Conservation (phyloP, 306 rosid genomes). For the Aeschynomene evenia region DNA sequence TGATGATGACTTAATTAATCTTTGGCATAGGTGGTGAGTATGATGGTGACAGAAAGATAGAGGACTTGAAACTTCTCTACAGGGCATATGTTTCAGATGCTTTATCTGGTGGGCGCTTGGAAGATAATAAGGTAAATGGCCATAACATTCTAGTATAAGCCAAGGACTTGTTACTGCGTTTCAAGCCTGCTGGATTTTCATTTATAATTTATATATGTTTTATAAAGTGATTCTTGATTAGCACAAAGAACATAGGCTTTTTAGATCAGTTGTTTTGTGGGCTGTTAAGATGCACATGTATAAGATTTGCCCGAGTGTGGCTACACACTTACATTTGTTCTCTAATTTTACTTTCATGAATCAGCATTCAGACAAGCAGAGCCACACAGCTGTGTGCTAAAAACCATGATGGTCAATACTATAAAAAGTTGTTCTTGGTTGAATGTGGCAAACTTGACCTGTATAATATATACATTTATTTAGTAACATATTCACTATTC, state of each 20-base stretch:
- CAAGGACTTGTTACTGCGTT: slow-evolving; percentile 12
- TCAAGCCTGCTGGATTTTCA: neutral
- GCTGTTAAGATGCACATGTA: neutral
- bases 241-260: neutral
- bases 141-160: neutral
- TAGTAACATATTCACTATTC: slow-evolving; percentile 6
- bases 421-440: slow-evolving; percentile 12
- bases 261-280: neutral
- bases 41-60: slow-evolving; percentile 68
- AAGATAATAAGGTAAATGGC: slow-evolving; percentile 43
- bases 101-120: slow-evolving; percentile 50
- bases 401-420: slow-evolving; percentile 11
- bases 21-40: slow-evolving; percentile 75
- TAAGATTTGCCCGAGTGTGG: neutral
- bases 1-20: slow-evolving; percentile 29
- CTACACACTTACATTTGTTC: neutral
- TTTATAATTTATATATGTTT: neutral
- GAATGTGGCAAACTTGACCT: neutral
- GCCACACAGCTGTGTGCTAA: neutral
- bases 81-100: slow-evolving; percentile 49
- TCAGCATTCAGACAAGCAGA: neutral
- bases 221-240: slow-evolving; percentile 1
- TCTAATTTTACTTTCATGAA: slow-evolving; percentile 3
- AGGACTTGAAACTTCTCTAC: slow-evolving; percentile 86
- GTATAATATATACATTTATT: neutral